phyloP scores from a whole-genome alignment of 73 alveolate species.

The Paramecium biaurelia region DNA sequence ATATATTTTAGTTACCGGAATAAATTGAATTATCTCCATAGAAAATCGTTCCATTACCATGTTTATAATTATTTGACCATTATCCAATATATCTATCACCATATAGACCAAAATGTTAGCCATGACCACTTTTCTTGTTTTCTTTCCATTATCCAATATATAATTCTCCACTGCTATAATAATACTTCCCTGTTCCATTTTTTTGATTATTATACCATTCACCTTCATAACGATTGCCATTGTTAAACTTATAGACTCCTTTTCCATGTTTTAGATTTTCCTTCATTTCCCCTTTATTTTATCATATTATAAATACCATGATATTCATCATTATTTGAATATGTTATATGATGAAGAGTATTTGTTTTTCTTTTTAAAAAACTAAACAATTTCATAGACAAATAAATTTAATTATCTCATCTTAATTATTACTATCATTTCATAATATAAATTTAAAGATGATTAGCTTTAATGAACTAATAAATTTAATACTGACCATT shows the following conservation, averaged over 20 bases:
- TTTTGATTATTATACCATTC: neutral
- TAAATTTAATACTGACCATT: neutral
- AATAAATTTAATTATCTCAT: neutral
- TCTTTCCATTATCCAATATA: slow-evolving; percentile 9
- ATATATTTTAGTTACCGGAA: neutral
- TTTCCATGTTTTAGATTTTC: neutral
- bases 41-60: neutral
- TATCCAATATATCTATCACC: slow-evolving; percentile 31
- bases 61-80: neutral
- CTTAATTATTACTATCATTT: neutral
- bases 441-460: neutral
- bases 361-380: neutral
- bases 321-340: slow-evolving; percentile 51
- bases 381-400: neutral
- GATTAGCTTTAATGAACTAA: neutral
- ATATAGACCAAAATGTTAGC: neutral
- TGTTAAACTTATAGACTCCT: slow-evolving; percentile 20
- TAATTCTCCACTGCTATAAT: neutral
- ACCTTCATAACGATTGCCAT: slow-evolving; percentile 45
- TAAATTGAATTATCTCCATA: neutral
- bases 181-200: slow-evolving; percentile 41
- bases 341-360: neutral
- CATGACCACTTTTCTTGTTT: neutral
- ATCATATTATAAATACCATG: neutral
- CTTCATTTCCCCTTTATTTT: neutral